A percentile compares a stretch with the other conserved stretches of the same genome.
These are phyloP conservation scores for Neofusicoccum umdonicola DNA, from an alignment of 2,329 filamentous ascomycete species.

Conservation along the genomic window DNA sequence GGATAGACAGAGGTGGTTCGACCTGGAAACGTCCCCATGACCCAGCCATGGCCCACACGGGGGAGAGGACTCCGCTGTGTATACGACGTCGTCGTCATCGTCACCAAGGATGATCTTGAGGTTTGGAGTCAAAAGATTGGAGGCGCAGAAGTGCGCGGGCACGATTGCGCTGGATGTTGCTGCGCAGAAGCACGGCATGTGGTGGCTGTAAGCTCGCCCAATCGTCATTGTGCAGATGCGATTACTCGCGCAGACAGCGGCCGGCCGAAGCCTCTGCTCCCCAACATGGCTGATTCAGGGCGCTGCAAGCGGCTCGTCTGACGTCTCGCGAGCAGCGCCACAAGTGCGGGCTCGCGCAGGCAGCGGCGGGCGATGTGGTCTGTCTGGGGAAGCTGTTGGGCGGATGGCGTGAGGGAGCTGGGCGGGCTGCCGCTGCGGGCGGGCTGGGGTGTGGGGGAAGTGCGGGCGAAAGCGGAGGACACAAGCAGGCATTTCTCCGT, in stretches of 20 bases:
- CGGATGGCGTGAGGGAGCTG: conserved; percentile 1
- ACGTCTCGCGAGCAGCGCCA: not conserved
- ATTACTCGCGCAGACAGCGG: not conserved
- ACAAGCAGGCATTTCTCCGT: conserved; percentile 12
- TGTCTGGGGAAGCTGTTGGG: not conserved
- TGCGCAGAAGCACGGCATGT: not conserved
- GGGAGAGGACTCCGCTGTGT: not conserved
- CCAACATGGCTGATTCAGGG: not conserved
- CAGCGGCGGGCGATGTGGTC: too few relatives aligned
- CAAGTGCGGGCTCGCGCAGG: too few relatives aligned
- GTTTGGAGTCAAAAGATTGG: not conserved
- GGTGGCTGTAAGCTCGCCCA: conserved; percentile 4
- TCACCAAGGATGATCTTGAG: not conserved
- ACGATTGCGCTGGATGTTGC: not conserved
- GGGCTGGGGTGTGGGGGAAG: not conserved
- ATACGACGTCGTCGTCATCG: not conserved
- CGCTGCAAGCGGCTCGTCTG: not conserved
- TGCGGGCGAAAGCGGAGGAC: not conserved
- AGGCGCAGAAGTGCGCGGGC: too few relatives aligned
- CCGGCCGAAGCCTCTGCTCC: not conserved
- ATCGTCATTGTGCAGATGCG: conserved; percentile 12
- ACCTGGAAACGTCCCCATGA: not conserved
- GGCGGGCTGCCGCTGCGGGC: not conserved
- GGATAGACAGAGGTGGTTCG: not conserved
- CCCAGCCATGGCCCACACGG: not conserved